Evolutionary conservation across 345 rosid species (phyloP), one percentile per base, ranked within the genome.

Genomic region (Carallia pectinifolia): DNA sequence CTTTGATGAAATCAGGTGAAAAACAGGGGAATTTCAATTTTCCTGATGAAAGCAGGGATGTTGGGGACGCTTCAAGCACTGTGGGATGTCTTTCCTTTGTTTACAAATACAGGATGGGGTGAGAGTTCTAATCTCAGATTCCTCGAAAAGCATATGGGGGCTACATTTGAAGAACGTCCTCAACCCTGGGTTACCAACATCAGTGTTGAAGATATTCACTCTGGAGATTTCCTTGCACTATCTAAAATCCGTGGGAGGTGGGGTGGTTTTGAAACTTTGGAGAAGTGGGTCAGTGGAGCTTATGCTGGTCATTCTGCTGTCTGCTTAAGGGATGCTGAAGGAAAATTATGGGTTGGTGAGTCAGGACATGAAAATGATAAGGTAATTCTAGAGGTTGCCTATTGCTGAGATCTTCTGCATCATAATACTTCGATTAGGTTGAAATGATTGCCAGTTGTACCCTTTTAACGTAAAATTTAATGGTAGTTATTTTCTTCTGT

Each of bases 211-310:
- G 95, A 88, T 68, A 87, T 96, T 71, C 91, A 87, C 69, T 90
- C 98, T 9, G 96, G 99, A 17, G 98, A 96, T 82, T 84, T 96
- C 53, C 86, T 92, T 66, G 99, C 91, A 12, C 71, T 96, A 67
- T 96, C 98, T 23, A 96, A 92, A 79, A 89, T 89, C 72, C 94
- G 97, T 67, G 97, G 92, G 29, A 81, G 94, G 47, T 90, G 94
- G 97, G 97, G 94, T 79, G 99, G 97, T 63, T 95, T 95, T 80
- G 98, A 95, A 85, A 95, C 98, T 39, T 76, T 95, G 52, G 98
- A 95, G 89, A 95, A 95, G 84, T 92, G 99, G 99, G 99, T 95
- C 37, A 95, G 94, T 61, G 99, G 99, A 73, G 82, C 99, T 34
- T 95, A 90, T 84, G 99, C 98, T 77, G 98, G 99, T 62, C 99